Conservation (phyloP, 495 filamentous ascomycete species). For the Annulohypoxylon stygium region DNA sequence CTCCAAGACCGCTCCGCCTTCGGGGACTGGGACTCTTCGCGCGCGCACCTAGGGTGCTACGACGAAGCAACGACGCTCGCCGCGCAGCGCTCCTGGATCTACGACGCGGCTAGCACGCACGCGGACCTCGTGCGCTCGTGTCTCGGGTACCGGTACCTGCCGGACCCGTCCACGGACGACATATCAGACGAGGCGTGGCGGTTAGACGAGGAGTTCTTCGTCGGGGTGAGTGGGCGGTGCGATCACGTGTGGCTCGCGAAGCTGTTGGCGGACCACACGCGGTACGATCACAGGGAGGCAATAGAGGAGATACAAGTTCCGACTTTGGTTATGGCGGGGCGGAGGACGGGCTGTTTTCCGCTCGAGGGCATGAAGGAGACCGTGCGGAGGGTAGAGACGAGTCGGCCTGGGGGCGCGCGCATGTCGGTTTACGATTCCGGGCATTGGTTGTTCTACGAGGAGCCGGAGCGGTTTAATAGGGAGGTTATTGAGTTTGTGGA, state of each 20-base stretch:
- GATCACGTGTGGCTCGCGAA: conserved; percentile 58
- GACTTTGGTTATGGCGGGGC: conserved; percentile 57
- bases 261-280: conserved; percentile 61
- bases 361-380: conserved; percentile 58
- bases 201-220: conserved; percentile 59
- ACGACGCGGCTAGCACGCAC: conserved; percentile 45
- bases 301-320: conserved; percentile 51
- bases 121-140: conserved; percentile 55
- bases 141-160: conserved; percentile 55
- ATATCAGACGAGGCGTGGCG: conserved; percentile 36
- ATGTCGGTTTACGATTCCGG: conserved; percentile 56
- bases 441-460: conserved; percentile 64
- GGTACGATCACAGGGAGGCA: conserved; percentile 62
- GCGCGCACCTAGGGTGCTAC: conserved; percentile 56
- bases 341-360: conserved; percentile 60
- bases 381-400: conserved; percentile 48
- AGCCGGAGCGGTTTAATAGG: conserved; percentile 57
- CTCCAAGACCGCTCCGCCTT: conserved; percentile 56
- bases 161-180: conserved; percentile 25
- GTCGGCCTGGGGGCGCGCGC: conserved; percentile 39
- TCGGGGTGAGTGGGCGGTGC: conserved; percentile 52
- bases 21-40: conserved; percentile 47
- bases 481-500: conserved; percentile 55
- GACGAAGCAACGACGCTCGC: conserved; percentile 53
- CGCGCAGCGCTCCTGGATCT: conserved; percentile 54